These are phyloP conservation scores for Arachnopeziza araneosa DNA, from an alignment of 2,329 filamentous ascomycete species.

Conservation along the genomic window DNA sequence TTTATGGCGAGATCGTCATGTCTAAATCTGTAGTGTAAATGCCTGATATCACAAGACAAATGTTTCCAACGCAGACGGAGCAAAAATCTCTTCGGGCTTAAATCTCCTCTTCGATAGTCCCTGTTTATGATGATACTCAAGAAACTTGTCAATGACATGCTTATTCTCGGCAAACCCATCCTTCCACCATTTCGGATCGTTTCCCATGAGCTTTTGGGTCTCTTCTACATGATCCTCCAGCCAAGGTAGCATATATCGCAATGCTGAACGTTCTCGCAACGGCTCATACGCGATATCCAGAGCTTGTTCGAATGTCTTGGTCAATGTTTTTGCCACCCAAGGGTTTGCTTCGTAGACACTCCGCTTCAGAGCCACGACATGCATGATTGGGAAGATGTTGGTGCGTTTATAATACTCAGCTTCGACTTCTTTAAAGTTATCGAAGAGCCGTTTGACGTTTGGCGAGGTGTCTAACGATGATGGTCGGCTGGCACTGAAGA, in stretches of 20 bases:
- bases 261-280: slow-evolving; percentile 10
- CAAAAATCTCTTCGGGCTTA: slow-evolving; percentile 12
- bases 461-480: slow-evolving; percentile 13
- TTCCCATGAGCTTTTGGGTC: slow-evolving; percentile 10
- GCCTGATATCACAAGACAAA: neutral
- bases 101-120: slow-evolving; percentile 14
- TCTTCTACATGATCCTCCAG: slow-evolving; percentile 18
- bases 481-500: slow-evolving; percentile 19
- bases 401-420: slow-evolving; percentile 16
- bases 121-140: slow-evolving; percentile 15
- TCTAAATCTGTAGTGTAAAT: too few species aligned
- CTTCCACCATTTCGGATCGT: slow-evolving; percentile 14
- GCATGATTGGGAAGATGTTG: slow-evolving; percentile 22
- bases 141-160: slow-evolving; percentile 18
- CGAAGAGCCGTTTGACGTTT: slow-evolving; percentile 11
- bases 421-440: slow-evolving; percentile 19
- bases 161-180: slow-evolving; percentile 20
- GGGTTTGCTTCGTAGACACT: slow-evolving; percentile 18
- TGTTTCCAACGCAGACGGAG: neutral
- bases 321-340: slow-evolving; percentile 19
- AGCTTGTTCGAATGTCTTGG: slow-evolving; percentile 15
- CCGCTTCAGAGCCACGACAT: slow-evolving; percentile 17
- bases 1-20: too few species aligned
- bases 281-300: slow-evolving; percentile 19
- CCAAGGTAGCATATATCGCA: slow-evolving; percentile 23